phyloP scores from a whole-genome alignment of 2,329 filamentous ascomycete genomes.

The Paracamarosporium sp. region DNA sequence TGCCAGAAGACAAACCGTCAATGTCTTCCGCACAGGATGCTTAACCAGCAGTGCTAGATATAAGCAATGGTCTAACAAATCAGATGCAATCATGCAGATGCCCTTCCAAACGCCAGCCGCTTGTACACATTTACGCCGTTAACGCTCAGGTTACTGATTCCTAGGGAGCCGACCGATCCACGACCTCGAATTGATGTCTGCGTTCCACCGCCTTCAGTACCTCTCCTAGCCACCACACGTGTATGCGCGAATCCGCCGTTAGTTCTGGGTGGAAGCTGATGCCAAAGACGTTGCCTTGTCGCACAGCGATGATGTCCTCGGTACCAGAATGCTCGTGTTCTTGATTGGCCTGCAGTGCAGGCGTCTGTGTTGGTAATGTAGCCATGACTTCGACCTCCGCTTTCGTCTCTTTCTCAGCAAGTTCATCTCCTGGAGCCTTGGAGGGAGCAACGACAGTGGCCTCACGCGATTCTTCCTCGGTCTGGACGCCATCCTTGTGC shows the following conservation, averaged over 20 bases:
- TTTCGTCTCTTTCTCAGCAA: constrained; percentile 53
- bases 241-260: constrained; percentile 85
- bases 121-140: constrained; percentile 8
- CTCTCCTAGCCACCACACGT: constrained; percentile 89
- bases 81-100: background rate
- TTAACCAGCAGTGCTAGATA: constrained; percentile 5
- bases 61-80: constrained; percentile 21
- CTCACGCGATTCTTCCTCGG: constrained; percentile 54
- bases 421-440: constrained; percentile 53
- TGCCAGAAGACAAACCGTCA: background rate
- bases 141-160: background rate
- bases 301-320: constrained; percentile 82
- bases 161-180: constrained; percentile 27
- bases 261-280: constrained; percentile 97
- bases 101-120: constrained; percentile 17
- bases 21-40: background rate
- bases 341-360: constrained; percentile 55
- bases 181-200: constrained; percentile 40
- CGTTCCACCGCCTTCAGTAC: constrained; percentile 54
- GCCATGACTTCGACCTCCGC: constrained; percentile 65
- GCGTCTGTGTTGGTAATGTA: constrained; percentile 60
- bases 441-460: constrained; percentile 66
- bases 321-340: constrained; percentile 54
- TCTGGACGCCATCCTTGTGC: constrained; percentile 57
- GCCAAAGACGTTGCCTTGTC: constrained; percentile 89